Conservation (phyloP, 2,329 filamentous ascomycete genomes). For the Rhytidhysteron rufulum region DNA sequence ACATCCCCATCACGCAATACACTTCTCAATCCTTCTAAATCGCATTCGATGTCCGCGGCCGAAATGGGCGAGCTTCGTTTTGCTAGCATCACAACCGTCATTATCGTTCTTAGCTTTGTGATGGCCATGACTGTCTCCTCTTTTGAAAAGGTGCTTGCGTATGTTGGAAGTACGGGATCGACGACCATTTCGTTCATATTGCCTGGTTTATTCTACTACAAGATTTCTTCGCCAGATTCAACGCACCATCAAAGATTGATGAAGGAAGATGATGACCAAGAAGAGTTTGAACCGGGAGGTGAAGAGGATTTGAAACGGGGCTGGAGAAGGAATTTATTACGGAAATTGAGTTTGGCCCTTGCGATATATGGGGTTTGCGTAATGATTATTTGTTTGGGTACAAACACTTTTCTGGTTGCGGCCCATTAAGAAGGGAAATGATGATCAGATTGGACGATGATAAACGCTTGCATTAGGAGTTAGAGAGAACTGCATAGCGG, state of each 20-base stretch:
- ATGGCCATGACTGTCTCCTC: conserved; percentile 88
- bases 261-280: conserved; percentile 88
- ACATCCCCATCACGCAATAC: conserved; percentile 40
- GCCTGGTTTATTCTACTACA: conserved; percentile 96
- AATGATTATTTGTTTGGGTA: conserved; percentile 82
- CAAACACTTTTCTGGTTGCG: conserved; percentile 76
- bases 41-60: conserved; percentile 27
- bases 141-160: conserved; percentile 86
- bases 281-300: conserved; percentile 56
- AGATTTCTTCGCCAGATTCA: conserved; percentile 88
- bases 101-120: conserved; percentile 80
- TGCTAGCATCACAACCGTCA: conserved; percentile 79
- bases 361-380: conserved; percentile 81
- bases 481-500: too few relatives aligned
- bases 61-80: conserved; percentile 84
- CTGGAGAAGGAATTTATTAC: conserved; percentile 61
- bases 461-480: too few relatives aligned
- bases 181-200: conserved; percentile 97
- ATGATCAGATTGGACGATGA: too few relatives aligned
- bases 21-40: conserved; percentile 39
- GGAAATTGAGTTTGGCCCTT: conserved; percentile 70
- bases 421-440: conserved; percentile 57
- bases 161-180: conserved; percentile 89
- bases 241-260: conserved; percentile 78
- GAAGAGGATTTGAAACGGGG: conserved; percentile 56